These are phyloP conservation scores for Conticribra guillardii DNA, from an alignment of 108 stramenopile genomes.

Conservation along the genomic window DNA sequence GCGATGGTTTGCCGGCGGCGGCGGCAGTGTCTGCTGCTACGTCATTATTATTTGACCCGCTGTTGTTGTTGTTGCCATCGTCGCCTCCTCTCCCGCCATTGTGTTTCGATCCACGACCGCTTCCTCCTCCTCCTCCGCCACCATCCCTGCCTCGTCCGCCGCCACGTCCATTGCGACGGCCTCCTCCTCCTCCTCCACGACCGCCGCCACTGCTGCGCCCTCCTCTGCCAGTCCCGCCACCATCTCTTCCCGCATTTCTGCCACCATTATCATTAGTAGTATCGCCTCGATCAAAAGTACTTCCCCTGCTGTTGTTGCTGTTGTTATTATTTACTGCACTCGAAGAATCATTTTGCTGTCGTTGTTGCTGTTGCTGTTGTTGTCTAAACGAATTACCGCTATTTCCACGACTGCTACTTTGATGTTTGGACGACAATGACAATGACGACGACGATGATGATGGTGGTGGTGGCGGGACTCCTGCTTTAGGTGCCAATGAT, in stretches of 20 bases:
- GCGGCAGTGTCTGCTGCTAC: no score
- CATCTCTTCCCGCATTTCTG: neutral
- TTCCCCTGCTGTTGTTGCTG: no score
- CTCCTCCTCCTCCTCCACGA: neutral
- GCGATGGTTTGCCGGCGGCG: no score
- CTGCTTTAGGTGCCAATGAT: neutral
- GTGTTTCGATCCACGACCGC: slow-evolving; percentile 12
- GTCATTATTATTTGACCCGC: no score
- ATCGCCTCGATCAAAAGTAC: no score
- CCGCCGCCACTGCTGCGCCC: neutral
- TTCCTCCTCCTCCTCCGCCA: slow-evolving; percentile 1
- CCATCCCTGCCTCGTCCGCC: neutral
- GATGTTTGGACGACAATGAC: neutral
- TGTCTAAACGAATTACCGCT: no score
- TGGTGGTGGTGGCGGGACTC: neutral
- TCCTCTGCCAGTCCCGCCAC: neutral
- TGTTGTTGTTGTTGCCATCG: no score
- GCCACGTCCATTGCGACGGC: neutral
- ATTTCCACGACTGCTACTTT: neutral
- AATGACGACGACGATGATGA: neutral
- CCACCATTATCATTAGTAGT: no score
- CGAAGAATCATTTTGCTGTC: no score
- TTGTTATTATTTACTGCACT: no score
- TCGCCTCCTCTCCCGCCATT: no score
- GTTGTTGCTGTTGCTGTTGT: no score